These are phyloP conservation scores for Chaetomium cochliodes DNA, from an alignment of 495 filamentous ascomycete genomes.

Conservation along the genomic window DNA sequence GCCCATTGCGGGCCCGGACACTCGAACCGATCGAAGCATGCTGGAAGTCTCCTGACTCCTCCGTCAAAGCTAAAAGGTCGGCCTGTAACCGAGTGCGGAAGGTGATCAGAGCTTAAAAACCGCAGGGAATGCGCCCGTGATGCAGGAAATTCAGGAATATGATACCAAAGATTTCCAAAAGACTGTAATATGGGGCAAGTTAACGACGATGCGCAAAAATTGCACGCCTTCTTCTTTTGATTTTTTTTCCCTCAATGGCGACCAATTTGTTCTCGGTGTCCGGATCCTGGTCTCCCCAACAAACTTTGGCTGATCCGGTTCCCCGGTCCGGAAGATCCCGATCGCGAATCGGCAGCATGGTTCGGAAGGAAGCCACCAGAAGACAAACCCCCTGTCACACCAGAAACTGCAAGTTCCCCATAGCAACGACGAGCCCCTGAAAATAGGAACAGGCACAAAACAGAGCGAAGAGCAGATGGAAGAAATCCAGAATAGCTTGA, in stretches of 20 bases:
- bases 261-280: not conserved
- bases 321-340: conserved; percentile 27
- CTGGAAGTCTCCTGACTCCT: conserved; percentile 26
- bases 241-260: conserved; percentile 14
- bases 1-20: conserved; percentile 40
- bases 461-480: not conserved
- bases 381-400: not conserved
- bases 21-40: conserved; percentile 50
- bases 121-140: conserved; percentile 9
- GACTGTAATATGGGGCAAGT: not conserved
- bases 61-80: not conserved
- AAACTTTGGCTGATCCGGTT: conserved; percentile 17
- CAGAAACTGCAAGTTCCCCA: not conserved
- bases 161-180: not conserved
- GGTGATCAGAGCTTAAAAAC: conserved; percentile 9
- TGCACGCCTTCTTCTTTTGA: not conserved
- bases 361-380: conserved; percentile 14
- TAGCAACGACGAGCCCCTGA: conserved; percentile 15
- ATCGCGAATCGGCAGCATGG: conserved; percentile 17
- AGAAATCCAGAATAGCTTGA: not conserved
- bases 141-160: not conserved
- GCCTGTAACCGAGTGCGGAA: conserved; percentile 11
- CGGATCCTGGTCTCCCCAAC: conserved; percentile 16
- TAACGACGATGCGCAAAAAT: conserved; percentile 8
- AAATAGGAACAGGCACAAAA: not conserved